Evolutionary conservation across 1,284 basidiomycete genomes (phyloP), one percentile per base, ranked within the genome.

Genomic region (Ustilago curta): DNA sequence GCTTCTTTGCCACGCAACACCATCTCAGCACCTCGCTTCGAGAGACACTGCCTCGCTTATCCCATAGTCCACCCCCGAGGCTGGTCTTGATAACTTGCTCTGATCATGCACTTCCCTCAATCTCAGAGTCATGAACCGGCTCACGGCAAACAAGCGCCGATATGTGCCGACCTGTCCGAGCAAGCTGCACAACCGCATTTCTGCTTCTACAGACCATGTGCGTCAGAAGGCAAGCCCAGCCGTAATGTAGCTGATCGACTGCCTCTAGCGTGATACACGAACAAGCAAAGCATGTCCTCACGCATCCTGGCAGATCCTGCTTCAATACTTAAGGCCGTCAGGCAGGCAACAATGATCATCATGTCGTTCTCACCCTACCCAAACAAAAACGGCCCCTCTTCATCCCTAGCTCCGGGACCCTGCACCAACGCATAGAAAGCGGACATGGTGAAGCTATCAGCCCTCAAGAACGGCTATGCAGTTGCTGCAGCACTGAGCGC

Each of bases 371-470:
- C 37, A 19, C 39, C 18, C 32, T 40, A 2, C 27, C 4, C 29
- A 14, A 19, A 27, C 23, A 29, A 16, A 4, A 16, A 12, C 25
- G 4, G n/a, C n/a, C 25, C 29, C 42, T 27, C 27, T 5, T 32
- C 42, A n/a, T 31, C 39, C 3, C 1, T 11, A 43, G 16, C 31
- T n/a, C n/a, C 19, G 8, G 16, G 19, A 8, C 16, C 39, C 37
- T 25, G 8, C 12, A 37, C 8, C 21, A 23, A 19, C 21, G 8
- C 12, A 2, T 8, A 31, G 0, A 12, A 32, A 12, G 29, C 18
- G 35, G 12, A 14, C 51, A 66, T 66, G 63, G 63, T 66, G 51
- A 66, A 55, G 52, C 37, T 66, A 1, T 40, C 52, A 27, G 48
- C 40, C 23, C 39, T 66, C 29, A 48, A 40, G 8, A 39, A 37